phyloP scores from a whole-genome alignment of 352 stramenopile species.

The Globisporangium cylindrosporum region DNA sequence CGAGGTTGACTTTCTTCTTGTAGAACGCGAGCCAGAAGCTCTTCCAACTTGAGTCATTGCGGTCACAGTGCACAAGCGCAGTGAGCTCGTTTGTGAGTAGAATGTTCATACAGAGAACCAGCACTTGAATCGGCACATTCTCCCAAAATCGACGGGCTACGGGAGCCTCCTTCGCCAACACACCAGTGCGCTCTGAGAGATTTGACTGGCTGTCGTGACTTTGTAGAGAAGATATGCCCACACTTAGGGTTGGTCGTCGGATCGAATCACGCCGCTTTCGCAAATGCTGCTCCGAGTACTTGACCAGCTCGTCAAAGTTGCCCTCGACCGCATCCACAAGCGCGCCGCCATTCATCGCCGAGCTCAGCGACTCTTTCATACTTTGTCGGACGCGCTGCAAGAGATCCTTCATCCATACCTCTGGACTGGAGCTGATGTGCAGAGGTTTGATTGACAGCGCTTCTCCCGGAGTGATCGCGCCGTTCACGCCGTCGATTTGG shows the following conservation, averaged over 20 bases:
- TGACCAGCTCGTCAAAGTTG: constrained; percentile 42
- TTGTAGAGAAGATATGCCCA: not conserved
- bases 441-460: constrained; percentile 38
- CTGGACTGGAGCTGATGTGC: constrained; percentile 36
- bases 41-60: constrained; percentile 35
- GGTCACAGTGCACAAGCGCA: constrained; percentile 35
- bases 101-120: constrained; percentile 55
- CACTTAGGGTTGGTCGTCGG: not conserved
- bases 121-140: constrained; percentile 43
- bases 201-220: not conserved
- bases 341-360: constrained; percentile 30
- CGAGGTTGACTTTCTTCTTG: constrained; percentile 47
- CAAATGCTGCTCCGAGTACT: constrained; percentile 13
- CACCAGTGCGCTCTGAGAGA: not conserved
- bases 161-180: not conserved
- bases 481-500: constrained; percentile 44
- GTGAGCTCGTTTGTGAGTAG: constrained; percentile 56
- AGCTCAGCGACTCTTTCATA: constrained; percentile 32
- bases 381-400: constrained; percentile 31
- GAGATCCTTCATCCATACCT: constrained; percentile 74
- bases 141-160: constrained; percentile 25
- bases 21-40: constrained; percentile 46
- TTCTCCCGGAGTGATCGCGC: constrained; percentile 24
- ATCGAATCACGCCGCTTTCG: constrained; percentile 9
- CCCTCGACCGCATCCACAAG: constrained; percentile 39